Evolutionary conservation across 2,329 filamentous ascomycete genomes (phyloP).

Genomic region (Fusarium cyanostomum): DNA sequence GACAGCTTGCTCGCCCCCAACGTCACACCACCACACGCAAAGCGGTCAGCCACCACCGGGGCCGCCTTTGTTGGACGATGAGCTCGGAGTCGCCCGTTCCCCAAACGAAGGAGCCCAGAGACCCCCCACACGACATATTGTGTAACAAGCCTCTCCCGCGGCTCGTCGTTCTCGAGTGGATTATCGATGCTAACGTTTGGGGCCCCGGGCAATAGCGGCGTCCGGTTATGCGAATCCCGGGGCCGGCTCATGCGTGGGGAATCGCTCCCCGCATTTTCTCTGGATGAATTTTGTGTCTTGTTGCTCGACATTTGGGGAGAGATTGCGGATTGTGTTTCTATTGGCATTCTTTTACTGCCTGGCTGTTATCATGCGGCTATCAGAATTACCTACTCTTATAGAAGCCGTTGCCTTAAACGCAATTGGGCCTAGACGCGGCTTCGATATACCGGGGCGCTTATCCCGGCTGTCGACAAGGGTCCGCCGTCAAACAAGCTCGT

Average conservation of each 20-base stretch:
- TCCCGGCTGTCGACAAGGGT: constrained; percentile 26
- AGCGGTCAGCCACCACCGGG: constrained; percentile 16
- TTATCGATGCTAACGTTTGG: constrained; percentile 5
- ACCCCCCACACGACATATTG: constrained; percentile 23
- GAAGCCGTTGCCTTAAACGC: not conserved
- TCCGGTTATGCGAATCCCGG: constrained; percentile 22
- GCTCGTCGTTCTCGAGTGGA: constrained; percentile 7
- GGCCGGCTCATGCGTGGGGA: constrained; percentile 18
- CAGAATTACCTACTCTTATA: not conserved
- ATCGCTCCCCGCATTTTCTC: constrained; percentile 6
- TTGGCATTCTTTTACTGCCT: not conserved
- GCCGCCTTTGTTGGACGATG: not conserved
- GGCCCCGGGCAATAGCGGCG: constrained; percentile 26
- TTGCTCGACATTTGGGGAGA: not conserved
- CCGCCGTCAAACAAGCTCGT: constrained; percentile 14
- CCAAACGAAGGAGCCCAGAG: not conserved
- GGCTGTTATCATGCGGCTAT: not conserved
- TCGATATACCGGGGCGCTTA: constrained; percentile 10
- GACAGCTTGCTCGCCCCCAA: constrained; percentile 22
- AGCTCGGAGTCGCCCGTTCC: not conserved
- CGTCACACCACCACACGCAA: constrained; percentile 32
- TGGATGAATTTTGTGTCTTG: not conserved
- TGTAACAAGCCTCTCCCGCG: constrained; percentile 22
- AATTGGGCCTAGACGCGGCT: not conserved
- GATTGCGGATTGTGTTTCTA: not conserved